These are phyloP conservation scores for Aaosphaeria arxii DNA, from an alignment of 2,329 filamentous ascomycete genomes.

Conservation along the genomic window DNA sequence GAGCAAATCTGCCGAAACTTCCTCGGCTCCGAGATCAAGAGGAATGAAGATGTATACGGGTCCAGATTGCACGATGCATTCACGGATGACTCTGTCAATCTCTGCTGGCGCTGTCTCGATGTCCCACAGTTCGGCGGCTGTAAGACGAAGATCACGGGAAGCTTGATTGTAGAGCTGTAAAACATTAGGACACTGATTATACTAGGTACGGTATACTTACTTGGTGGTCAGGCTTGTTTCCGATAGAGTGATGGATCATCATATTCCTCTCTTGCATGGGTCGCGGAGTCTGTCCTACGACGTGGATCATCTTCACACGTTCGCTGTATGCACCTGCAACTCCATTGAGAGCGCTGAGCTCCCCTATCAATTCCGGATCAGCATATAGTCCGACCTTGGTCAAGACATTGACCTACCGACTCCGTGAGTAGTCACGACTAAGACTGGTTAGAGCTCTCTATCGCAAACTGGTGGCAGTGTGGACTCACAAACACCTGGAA, in stretches of 20 bases:
- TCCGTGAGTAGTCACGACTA: slow-evolving; percentile 58
- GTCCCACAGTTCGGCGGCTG: slow-evolving; percentile 42
- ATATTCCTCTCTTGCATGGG: slow-evolving; percentile 41
- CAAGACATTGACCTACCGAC: slow-evolving; percentile 42
- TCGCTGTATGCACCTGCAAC: slow-evolving; percentile 45
- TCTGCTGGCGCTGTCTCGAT: slow-evolving; percentile 38
- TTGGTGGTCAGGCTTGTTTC: slow-evolving; percentile 40
- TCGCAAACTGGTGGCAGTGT: neutral
- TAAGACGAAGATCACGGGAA: slow-evolving; percentile 34
- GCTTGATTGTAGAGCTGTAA: slow-evolving; percentile 39
- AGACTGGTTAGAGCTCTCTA: neutral
- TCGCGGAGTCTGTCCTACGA: slow-evolving; percentile 44
- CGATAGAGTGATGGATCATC: slow-evolving; percentile 49
- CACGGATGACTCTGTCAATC: slow-evolving; percentile 43
- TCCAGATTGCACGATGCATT: slow-evolving; percentile 41
- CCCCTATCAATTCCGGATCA: slow-evolving; percentile 16
- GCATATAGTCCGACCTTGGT: neutral
- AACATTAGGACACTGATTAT: too few species aligned
- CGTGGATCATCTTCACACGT: slow-evolving; percentile 44
- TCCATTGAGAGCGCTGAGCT: slow-evolving; percentile 45
- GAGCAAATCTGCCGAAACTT: slow-evolving; percentile 32
- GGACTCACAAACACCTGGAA: slow-evolving; percentile 37
- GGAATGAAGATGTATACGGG: slow-evolving; percentile 47
- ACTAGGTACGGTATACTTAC: slow-evolving; percentile 1
- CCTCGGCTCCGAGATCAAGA: slow-evolving; percentile 39